Conservation (phyloP, 139 green algal genomes). For the Coelastrella sp. region DNA sequence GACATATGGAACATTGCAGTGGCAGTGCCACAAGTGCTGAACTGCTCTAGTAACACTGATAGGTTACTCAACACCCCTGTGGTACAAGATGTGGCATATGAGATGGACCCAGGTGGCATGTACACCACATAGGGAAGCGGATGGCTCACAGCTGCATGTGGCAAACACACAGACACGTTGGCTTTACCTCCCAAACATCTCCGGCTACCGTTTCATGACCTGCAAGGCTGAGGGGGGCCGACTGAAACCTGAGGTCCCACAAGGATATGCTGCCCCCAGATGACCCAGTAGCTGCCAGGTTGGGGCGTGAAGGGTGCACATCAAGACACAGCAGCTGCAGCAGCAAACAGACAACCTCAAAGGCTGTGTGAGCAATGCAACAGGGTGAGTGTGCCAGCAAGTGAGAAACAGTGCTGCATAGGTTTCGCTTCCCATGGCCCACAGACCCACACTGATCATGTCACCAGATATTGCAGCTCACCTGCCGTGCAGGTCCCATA, state of each 20-base stretch:
- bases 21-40: not conserved
- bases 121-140: no score
- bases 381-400: no score
- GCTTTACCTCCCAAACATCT: conserved; percentile 64
- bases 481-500: not conserved
- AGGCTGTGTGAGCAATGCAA: no score
- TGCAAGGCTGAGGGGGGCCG: conserved; percentile 32
- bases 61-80: no score
- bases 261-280: conserved; percentile 57
- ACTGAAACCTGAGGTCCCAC: conserved; percentile 71
- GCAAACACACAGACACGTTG: no score
- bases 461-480: not conserved
- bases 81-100: not conserved
- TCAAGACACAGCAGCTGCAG: conserved; percentile 55
- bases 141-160: no score
- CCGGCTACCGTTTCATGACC: not conserved
- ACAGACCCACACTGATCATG: no score
- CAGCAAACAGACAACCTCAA: not conserved
- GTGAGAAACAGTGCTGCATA: no score
- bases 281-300: conserved; percentile 61
- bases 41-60: no score
- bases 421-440: no score
- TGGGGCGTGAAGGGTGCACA: conserved; percentile 68
- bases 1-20: not conserved
- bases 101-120: not conserved